Conservation (phyloP, 129 eudicot species). For the Chrysanthemum lavandulifolium region DNA sequence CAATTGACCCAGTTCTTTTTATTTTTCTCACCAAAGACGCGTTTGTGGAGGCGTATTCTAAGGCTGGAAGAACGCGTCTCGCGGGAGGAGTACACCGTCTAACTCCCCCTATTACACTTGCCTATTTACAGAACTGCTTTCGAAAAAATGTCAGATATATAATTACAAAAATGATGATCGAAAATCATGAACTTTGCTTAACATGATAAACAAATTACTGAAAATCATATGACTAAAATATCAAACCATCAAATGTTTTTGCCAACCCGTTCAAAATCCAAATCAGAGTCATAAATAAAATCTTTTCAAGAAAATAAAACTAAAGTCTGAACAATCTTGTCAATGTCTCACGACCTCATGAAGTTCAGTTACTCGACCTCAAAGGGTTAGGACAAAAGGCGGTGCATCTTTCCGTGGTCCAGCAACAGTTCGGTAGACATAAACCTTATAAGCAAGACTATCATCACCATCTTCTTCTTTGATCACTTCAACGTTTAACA, state of each 20-base stretch:
- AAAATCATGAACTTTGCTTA: too few species aligned
- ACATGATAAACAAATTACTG: too few species aligned
- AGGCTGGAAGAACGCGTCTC: too few species aligned
- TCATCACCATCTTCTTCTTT: slow-evolving; percentile 45
- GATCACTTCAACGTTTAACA: slow-evolving; percentile 74
- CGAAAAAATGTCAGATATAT: too few species aligned
- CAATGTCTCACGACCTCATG: background rate
- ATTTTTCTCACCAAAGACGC: too few species aligned
- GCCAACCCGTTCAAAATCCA: background rate
- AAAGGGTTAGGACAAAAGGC: slow-evolving; percentile 53
- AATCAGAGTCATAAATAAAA: background rate
- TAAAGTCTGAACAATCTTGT: background rate
- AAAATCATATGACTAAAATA: background rate
- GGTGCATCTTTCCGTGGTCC: slow-evolving; percentile 80
- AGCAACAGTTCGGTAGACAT: slow-evolving; percentile 70
- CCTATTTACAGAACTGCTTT: too few species aligned
- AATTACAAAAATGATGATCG: too few species aligned
- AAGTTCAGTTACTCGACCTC: background rate
- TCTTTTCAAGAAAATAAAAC: background rate
- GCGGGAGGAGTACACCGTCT: too few species aligned
- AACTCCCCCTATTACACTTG: too few species aligned
- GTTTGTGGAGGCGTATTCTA: too few species aligned
- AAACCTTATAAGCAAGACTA: slow-evolving; percentile 47
- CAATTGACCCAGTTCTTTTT: too few species aligned
- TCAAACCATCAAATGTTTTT: background rate